phyloP scores from a whole-genome alignment of 371 early-diverging fungal species.

The Lichtheimia hyalospora region DNA sequence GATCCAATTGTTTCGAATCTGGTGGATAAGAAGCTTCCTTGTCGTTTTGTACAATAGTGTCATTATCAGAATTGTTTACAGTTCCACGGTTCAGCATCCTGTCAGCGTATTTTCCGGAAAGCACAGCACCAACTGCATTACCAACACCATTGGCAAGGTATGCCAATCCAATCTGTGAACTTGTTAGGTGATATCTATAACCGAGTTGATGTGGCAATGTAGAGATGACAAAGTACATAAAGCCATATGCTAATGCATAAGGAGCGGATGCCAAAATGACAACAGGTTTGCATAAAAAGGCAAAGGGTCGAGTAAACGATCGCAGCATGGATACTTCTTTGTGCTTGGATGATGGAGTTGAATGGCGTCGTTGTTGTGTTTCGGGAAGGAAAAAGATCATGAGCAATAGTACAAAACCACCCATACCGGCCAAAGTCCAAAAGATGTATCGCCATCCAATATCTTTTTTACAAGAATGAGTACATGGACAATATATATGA shows the following conservation, averaged over 20 bases:
- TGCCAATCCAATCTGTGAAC: conserved; percentile 42
- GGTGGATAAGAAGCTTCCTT: not conserved
- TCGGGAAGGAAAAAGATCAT: conserved; percentile 68
- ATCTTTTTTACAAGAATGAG: conserved; percentile 18
- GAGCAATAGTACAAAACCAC: conserved; percentile 55
- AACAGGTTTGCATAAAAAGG: conserved; percentile 40
- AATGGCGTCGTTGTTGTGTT: conserved; percentile 26
- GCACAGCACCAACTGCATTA: conserved; percentile 44
- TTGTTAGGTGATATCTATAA: conserved; percentile 26
- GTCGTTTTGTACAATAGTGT: not conserved
- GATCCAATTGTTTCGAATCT: not conserved
- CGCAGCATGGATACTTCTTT: conserved; percentile 3
- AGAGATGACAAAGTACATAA: conserved; percentile 49
- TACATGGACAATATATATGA: no score
- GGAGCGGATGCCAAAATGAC: conserved; percentile 50
- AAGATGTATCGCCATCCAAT: conserved; percentile 70
- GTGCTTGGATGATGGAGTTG: not conserved
- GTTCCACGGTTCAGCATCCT: conserved; percentile 18
- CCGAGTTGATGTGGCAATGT: conserved; percentile 34
- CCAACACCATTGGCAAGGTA: conserved; percentile 48
- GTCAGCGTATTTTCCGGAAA: conserved; percentile 44
- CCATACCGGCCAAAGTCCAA: conserved; percentile 60
- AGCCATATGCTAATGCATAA: conserved; percentile 54
- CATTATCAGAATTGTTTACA: not conserved
- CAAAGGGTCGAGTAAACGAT: conserved; percentile 37